phyloP scores from a whole-genome alignment of 139 green algal genomes.

The Cymbomonas tetramitiformis region DNA sequence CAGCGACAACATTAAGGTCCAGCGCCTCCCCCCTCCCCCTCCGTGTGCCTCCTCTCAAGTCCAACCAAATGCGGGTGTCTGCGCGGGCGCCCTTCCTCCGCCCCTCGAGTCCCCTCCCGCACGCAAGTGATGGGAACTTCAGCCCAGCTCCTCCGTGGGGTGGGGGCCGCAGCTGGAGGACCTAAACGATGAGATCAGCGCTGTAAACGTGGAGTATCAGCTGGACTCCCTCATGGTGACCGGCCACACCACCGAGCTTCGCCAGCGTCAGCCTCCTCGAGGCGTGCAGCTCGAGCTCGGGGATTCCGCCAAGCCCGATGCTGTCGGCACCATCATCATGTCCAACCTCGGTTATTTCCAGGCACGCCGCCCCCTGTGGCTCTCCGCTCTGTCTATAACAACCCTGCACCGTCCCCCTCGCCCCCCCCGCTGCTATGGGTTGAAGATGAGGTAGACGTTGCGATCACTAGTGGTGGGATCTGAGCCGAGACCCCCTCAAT shows the following conservation, averaged over 20 bases:
- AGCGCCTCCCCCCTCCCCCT: too few relatives aligned
- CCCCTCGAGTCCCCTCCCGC: too few relatives aligned
- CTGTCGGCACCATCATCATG: conserved; percentile 65
- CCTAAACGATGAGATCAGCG: conserved; percentile 23
- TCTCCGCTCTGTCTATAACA: not conserved
- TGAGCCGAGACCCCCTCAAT: too few relatives aligned
- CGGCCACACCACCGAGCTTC: conserved; percentile 19
- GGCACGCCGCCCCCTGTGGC: conserved; percentile 33
- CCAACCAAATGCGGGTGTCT: too few relatives aligned
- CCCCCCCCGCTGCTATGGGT: not conserved
- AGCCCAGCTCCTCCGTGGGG: too few relatives aligned
- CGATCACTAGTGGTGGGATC: not conserved
- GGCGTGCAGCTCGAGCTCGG: conserved; percentile 78
- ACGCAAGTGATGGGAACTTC: too few relatives aligned
- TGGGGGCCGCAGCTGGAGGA: conserved; percentile 64
- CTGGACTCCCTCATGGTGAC: conserved; percentile 86
- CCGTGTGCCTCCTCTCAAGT: too few relatives aligned
- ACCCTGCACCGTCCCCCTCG: not conserved
- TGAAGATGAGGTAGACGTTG: not conserved
- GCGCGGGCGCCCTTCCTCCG: too few relatives aligned
- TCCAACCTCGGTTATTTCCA: conserved; percentile 97
- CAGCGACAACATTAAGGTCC: conserved; percentile 88
- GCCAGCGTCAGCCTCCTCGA: conserved; percentile 36
- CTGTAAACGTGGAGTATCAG: conserved; percentile 59
- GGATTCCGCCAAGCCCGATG: not conserved